Percentiles rank a stretch among this genome's conserved stretches.
Evolutionary conservation across 805 yeast genomes (phyloP).

Genomic region (Dipodascus geniculatus): DNA sequence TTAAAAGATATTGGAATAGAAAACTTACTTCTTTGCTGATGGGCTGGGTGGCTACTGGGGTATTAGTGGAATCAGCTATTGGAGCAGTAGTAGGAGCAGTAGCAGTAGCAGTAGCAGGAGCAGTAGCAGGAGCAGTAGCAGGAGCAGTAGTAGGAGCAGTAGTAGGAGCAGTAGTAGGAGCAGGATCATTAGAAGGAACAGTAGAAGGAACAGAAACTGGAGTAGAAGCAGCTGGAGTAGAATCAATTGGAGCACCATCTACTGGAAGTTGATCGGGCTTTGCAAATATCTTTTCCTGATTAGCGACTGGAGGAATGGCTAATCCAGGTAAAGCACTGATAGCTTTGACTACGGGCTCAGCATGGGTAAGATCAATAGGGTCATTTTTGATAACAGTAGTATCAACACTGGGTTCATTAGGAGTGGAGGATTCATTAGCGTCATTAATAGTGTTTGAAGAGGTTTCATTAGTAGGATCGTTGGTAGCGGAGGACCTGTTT

Average conservation of each 20-base stretch:
- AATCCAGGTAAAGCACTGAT: background rate
- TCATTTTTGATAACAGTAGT: background rate
- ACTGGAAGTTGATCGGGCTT: background rate
- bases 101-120: no score
- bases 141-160: no score
- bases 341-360: background rate
- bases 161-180: no score
- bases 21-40: no score
- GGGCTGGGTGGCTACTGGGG: no score
- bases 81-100: no score
- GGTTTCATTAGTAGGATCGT: background rate
- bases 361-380: background rate
- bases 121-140: no score
- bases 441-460: background rate
- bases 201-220: no score
- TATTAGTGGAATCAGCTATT: no score
- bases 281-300: background rate
- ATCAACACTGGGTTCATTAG: background rate
- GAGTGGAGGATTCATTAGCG: background rate
- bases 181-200: no score
- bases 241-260: background rate
- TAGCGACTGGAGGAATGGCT: background rate
- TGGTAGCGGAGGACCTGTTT: background rate
- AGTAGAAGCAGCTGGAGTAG: background rate
- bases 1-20: no score